phyloP scores from a whole-genome alignment of 768 basidiomycete genomes.

The Suillus weaverae region DNA sequence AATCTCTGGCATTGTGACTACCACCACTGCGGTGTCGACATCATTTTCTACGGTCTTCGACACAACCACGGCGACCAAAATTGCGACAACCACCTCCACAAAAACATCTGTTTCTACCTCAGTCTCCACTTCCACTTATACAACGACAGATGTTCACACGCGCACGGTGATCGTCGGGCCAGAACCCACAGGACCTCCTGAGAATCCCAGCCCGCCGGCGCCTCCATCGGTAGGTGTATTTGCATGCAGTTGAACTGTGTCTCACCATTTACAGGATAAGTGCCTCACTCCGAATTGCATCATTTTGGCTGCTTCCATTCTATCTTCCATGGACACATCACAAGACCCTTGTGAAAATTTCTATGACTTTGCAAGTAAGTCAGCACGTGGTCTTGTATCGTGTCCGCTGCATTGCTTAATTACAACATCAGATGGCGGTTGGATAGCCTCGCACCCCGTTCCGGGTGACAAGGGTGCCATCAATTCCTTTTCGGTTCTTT shows the following conservation, averaged over 20 bases:
- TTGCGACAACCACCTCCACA: slow-evolving; percentile 41
- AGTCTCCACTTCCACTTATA: slow-evolving; percentile 34
- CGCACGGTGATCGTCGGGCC: slow-evolving; percentile 43
- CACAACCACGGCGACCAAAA: slow-evolving; percentile 39
- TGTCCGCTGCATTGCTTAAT: slow-evolving; percentile 11
- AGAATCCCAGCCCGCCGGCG: slow-evolving; percentile 52
- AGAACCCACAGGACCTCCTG: slow-evolving; percentile 42
- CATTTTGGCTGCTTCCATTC: slow-evolving; percentile 75
- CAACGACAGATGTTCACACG: slow-evolving; percentile 36
- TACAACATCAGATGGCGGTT: slow-evolving; percentile 69
- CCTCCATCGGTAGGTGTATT: slow-evolving; percentile 50
- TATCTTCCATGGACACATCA: slow-evolving; percentile 75
- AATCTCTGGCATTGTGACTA: slow-evolving; percentile 27
- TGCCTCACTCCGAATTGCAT: slow-evolving; percentile 85
- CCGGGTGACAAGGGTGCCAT: slow-evolving; percentile 81
- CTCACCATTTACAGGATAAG: slow-evolving; percentile 43
- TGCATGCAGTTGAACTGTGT: neutral
- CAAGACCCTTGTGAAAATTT: slow-evolving; percentile 96
- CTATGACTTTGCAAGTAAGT: slow-evolving; percentile 89
- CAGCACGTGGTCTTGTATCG: neutral
- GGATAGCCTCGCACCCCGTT: slow-evolving; percentile 79
- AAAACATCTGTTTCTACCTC: slow-evolving; percentile 38
- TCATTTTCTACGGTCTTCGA: slow-evolving; percentile 33
- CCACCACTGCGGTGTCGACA: slow-evolving; percentile 36
- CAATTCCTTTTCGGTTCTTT: slow-evolving; percentile 70